Percentiles rank a stretch among this genome's conserved stretches.
Evolutionary conservation across 169 alveolate genomes (phyloP).

Genomic region (Plasmodium berghei): DNA sequence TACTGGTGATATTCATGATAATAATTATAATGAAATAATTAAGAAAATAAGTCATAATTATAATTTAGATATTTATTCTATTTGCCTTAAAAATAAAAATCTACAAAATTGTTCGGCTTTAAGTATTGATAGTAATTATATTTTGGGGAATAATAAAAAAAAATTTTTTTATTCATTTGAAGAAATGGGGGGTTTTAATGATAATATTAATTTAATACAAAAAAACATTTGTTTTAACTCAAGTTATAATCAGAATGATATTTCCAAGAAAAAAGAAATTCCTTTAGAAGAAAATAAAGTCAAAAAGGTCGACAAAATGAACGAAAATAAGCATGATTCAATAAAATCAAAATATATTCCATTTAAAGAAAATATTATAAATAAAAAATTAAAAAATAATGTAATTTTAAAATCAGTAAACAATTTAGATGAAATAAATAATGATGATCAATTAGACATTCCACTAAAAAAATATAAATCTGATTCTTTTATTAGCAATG

Average conservation of each 20-base stretch:
- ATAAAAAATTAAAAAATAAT: conserved; percentile 1
- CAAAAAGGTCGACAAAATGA: background rate
- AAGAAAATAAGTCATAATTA: background rate
- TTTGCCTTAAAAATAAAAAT: conserved; percentile 12
- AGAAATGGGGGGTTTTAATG: background rate
- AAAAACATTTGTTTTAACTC: conserved; percentile 17
- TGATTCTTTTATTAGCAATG: background rate
- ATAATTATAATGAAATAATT: background rate
- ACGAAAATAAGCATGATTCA: background rate
- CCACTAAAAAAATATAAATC: conserved; percentile 23
- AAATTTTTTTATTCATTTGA: conserved; percentile 7
- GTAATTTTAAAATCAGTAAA: conserved; percentile 26
- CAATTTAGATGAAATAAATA: conserved; percentile 6
- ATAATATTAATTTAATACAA: conserved; percentile 7
- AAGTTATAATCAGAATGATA: background rate
- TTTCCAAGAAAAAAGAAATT: background rate
- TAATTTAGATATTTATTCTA: conserved; percentile 21
- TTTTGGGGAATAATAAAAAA: too few relatives aligned
- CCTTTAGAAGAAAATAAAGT: background rate
- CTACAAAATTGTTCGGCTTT: background rate
- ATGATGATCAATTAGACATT: background rate
- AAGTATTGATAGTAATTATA: background rate
- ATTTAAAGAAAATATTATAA: background rate
- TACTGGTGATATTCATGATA: conserved; percentile 5
- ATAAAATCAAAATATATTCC: background rate